Base-by-base conservation (phyloP, 495 filamentous ascomycete species). In the Amniculicola lignicola region DNA sequence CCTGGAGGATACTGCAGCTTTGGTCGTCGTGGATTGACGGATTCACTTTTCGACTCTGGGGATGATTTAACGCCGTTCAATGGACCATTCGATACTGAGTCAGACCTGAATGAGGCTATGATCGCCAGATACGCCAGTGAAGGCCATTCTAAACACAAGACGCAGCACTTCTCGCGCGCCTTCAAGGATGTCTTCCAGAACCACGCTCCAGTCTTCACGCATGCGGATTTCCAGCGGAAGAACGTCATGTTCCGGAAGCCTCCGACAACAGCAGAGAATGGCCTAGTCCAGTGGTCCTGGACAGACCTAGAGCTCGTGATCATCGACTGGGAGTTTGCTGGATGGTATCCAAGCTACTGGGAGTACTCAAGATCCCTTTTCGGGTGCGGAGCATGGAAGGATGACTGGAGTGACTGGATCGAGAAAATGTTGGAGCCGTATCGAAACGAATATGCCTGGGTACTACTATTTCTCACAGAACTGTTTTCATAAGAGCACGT, bases 311-410 rank as follows among this genome's bases (percentile, higher is more conserved):
- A 64, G 28, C 39, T 54, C 27, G 55, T 64, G 24, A 56, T 72
- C n/a, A 64, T 72, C 46, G 68, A 72, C 57, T 70, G 68, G 68
- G 68, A 72, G 53, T 59, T 35, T 60, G 59, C 68, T 51, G 63
- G 62, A 24, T 72, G 70, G 70, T 70, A 67, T 61, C 70, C 68
- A 36, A 65, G 54, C 36, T 71, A 69, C 59, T 68, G 67, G 65
- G 67, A 71, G 63, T 65, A 64, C 56, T 54, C 48, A 47, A 61
- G 41, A 48, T 64, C 68, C 28, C 59, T 71, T 61, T 67, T 61
- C 64, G 37, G 62, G 57, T 63, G 62, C 25, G 54, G 48, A 36
- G 53, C 64, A 56, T 71, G 68, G 67, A 61, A 65, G 33, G 69
- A 71, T 58, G 69, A 74, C 54, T 74, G 70, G 71, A 47, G 57